Evolutionary conservation across 306 rosid genomes (phyloP), one percentile per base, ranked within the genome.

Genomic region (Fragaria ananassa): DNA sequence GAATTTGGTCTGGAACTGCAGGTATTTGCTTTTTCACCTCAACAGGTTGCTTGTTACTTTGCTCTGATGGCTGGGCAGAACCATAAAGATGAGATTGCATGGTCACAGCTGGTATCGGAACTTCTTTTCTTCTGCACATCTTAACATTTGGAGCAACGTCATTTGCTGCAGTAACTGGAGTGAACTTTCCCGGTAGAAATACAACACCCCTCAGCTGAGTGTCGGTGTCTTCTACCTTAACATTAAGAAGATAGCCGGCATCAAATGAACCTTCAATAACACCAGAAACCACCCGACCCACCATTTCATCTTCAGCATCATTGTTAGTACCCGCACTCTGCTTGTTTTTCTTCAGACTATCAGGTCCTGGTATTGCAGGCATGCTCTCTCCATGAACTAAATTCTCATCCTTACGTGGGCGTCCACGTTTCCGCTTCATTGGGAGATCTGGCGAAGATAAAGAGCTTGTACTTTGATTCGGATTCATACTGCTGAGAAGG

Each of bases 381-480:
- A 10, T 42, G 67, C 49, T 79, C 72, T 77, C 81, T 58, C 75
- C 76, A 21, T 42, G 74, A 61, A 68, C 79, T 15, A 53, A 71
- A 67, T 13, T 74, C 65, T 77, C 87, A 37, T 83, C 84, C 83
- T 90, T 90, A 45, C 91, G 85, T 29, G 96, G 96, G 35, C 90
- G 89, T 60, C 96, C 96, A 11, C 91, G 89, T 79, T 90, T 90
- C 80, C 91, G 76, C 82, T 87, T 90, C 83, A 74, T 3, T 31
- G 87, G 89, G 81, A 73, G 54, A 64, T 67, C 82, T 4, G 73
- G 79, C 21, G 83, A 60, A 44, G 80, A 39, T 74, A 78, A 62
- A 41, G 78, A 12, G 35, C 87, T 78, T 5, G 61, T 9, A 31
- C 81, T 82, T 76, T 76, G 87, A 85, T 70, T 77, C 47, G 80